phyloP scores from a whole-genome alignment of 1,139 yeast species.

The Geotrichum aggregatum region DNA sequence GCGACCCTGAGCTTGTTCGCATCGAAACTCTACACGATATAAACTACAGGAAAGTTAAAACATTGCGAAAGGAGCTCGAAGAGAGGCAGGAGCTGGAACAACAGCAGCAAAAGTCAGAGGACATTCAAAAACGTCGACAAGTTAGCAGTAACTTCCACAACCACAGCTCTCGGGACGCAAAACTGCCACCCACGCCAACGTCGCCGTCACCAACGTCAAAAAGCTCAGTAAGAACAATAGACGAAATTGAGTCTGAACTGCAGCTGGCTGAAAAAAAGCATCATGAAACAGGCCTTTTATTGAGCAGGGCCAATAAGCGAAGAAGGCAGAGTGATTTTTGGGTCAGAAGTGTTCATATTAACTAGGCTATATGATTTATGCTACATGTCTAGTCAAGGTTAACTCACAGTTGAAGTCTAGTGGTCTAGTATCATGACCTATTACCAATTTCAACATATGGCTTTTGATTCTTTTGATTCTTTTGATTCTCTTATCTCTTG shows the following conservation, averaged over 20 bases:
- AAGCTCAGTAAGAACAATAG: not conserved
- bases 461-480: too few relatives aligned
- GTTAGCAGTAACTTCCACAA: too few relatives aligned
- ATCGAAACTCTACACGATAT: slow-evolving; percentile 2
- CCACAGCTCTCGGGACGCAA: too few relatives aligned
- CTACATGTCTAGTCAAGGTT: too few relatives aligned
- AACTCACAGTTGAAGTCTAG: too few relatives aligned
- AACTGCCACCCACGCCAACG: too few relatives aligned
- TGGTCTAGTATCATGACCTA: too few relatives aligned
- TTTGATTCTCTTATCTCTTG: too few relatives aligned
- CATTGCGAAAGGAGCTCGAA: not conserved
- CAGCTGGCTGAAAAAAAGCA: slow-evolving; percentile 28
- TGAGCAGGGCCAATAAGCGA: slow-evolving; percentile 30
- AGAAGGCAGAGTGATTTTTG: slow-evolving; percentile 31
- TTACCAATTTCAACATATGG: too few relatives aligned
- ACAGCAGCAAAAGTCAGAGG: not conserved
- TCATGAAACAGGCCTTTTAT: slow-evolving; percentile 31
- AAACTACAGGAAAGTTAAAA: slow-evolving; percentile 8
- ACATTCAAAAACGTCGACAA: too few relatives aligned
- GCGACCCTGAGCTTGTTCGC: not conserved
- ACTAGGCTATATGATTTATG: too few relatives aligned
- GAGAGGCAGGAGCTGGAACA: not conserved
- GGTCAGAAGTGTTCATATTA: slow-evolving; percentile 25
- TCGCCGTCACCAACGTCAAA: too few relatives aligned
- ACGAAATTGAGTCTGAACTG: slow-evolving; percentile 20